phyloP scores from a whole-genome alignment of 2,329 filamentous ascomycete species.

The Tetracladium maxilliforme region DNA sequence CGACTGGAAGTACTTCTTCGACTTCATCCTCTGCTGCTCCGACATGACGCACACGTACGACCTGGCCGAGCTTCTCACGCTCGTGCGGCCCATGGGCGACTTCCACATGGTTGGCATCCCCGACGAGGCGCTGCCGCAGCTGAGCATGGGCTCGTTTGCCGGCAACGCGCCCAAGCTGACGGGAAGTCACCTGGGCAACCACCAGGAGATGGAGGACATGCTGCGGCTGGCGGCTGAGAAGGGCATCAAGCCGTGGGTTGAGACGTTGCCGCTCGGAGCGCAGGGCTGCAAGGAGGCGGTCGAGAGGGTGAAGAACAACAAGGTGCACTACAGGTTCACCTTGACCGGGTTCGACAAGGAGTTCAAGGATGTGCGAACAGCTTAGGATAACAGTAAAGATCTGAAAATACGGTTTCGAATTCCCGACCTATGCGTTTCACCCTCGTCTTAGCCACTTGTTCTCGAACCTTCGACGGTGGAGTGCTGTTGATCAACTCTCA shows the following conservation, averaged over 20 bases:
- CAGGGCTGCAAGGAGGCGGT: constrained; percentile 6
- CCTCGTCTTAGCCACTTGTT: too few relatives aligned
- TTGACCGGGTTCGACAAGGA: too few relatives aligned
- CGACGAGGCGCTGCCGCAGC: constrained; percentile 27
- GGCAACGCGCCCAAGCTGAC: constrained; percentile 20
- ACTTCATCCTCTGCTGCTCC: constrained; percentile 34
- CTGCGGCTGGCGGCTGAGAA: constrained; percentile 42
- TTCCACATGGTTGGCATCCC: constrained; percentile 45
- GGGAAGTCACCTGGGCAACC: constrained; percentile 41
- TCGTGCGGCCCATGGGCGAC: constrained; percentile 33
- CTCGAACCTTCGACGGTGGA: too few relatives aligned
- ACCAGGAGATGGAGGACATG: constrained; percentile 43
- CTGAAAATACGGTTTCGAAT: too few relatives aligned
- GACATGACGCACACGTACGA: constrained; percentile 38
- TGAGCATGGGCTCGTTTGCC: constrained; percentile 26
- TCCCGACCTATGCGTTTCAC: too few relatives aligned
- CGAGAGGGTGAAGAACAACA: constrained; percentile 4
- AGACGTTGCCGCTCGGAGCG: constrained; percentile 6
- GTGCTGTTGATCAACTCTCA: too few relatives aligned
- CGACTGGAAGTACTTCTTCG: constrained; percentile 18
- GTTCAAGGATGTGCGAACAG: too few relatives aligned
- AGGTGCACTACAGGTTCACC: constrained; percentile 7
- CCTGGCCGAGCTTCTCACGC: constrained; percentile 32
- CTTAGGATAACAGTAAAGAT: too few relatives aligned
- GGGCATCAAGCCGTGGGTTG: constrained; percentile 31